Conservation (phyloP, 1,284 basidiomycete species). For the Macrocystidia cucumis region DNA sequence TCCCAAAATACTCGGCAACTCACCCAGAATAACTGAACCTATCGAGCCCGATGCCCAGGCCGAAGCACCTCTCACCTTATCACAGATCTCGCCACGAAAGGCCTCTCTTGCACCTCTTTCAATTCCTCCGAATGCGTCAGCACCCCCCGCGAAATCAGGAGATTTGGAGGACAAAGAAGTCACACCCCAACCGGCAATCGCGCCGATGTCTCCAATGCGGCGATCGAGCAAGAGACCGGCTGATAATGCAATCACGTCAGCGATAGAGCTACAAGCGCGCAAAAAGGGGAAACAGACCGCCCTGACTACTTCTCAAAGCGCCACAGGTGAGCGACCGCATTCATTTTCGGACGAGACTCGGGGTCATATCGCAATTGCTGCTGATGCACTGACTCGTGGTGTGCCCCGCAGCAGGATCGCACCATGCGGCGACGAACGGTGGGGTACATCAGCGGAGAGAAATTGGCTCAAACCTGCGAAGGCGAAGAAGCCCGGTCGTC, state of each 20-base stretch:
- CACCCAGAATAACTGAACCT: too few relatives aligned
- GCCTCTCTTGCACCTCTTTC: conserved; percentile 8
- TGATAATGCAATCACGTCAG: too few relatives aligned
- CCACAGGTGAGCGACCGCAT: neutral
- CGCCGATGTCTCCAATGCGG: conserved; percentile 17
- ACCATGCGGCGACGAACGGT: too few relatives aligned
- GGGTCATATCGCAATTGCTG: too few relatives aligned
- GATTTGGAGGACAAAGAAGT: too few relatives aligned
- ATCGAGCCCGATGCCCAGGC: too few relatives aligned
- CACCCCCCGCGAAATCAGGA: too few relatives aligned
- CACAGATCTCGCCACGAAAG: conserved; percentile 44
- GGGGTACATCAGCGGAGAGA: neutral
- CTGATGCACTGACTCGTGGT: neutral
- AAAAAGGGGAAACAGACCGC: conserved; percentile 21
- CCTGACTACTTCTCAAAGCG: neutral
- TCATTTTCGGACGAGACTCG: too few relatives aligned
- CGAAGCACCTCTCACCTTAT: conserved; percentile 29
- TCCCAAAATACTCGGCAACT: too few relatives aligned
- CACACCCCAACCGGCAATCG: conserved; percentile 2
- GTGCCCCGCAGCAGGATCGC: too few relatives aligned
- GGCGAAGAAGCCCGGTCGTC: too few relatives aligned
- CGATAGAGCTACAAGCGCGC: conserved; percentile 11
- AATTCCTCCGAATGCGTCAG: too few relatives aligned
- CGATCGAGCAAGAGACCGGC: conserved; percentile 30
- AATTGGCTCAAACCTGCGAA: neutral